Percentiles rank a stretch among this genome's conserved stretches.
Evolutionary conservation across 441 rosid genomes (phyloP).

Genomic region (Flueggea neowawraea): DNA sequence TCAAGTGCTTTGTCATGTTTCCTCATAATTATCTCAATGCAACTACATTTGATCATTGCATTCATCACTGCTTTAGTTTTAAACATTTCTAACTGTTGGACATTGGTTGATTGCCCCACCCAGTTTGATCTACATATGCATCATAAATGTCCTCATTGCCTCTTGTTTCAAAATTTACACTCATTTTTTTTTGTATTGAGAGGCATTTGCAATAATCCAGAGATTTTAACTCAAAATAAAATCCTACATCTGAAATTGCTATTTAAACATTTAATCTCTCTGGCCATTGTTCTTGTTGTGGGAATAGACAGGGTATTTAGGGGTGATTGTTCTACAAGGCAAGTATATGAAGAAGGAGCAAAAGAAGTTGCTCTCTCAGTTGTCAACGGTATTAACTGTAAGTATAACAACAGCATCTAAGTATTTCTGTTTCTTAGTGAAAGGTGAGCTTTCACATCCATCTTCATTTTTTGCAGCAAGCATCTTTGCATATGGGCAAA

Average conservation of each 20-base stretch:
- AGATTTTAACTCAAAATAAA: neutral
- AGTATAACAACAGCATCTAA: conserved; percentile 23
- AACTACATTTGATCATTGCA: no score
- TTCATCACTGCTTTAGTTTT: no score
- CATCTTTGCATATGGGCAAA: conserved; percentile 89
- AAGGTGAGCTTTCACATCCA: conserved; percentile 5
- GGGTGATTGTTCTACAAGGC: conserved; percentile 69
- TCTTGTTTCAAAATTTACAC: no score
- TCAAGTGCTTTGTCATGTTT: no score
- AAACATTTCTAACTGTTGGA: no score
- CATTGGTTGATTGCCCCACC: no score
- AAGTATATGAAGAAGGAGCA: conserved; percentile 80
- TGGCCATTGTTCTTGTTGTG: conserved; percentile 12
- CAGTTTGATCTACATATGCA: no score
- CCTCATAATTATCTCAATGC: no score
- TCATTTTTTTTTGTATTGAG: neutral
- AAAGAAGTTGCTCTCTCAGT: conserved; percentile 90
- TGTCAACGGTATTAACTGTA: conserved; percentile 87
- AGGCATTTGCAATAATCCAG: neutral
- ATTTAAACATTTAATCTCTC: neutral
- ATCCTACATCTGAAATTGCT: neutral
- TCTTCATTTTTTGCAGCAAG: conserved; percentile 50
- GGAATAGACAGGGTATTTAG: conserved; percentile 79
- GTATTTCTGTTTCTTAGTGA: conserved; percentile 5
- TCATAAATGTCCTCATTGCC: no score